phyloP scores from a whole-genome alignment of 306 rosid genomes.

The Biancaea sappan region DNA sequence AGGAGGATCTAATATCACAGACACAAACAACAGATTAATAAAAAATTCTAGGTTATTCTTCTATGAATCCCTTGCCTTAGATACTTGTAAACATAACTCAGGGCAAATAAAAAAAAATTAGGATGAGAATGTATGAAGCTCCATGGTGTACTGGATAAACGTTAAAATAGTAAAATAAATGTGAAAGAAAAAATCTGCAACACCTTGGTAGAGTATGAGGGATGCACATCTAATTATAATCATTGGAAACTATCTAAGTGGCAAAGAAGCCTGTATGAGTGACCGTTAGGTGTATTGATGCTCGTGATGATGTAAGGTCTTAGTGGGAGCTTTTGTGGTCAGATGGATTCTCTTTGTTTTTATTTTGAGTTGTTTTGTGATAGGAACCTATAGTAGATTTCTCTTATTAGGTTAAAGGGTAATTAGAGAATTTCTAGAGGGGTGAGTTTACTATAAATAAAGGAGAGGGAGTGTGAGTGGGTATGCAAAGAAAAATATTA shows the following conservation, averaged over 20 bases:
- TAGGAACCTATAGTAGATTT: no score
- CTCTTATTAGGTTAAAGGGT: no score
- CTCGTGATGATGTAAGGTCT: not conserved
- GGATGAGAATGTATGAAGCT: not conserved
- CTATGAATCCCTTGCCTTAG: not conserved
- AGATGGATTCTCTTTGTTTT: not conserved
- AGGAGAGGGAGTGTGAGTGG: no score
- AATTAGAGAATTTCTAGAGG: no score
- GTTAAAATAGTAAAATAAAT: not conserved
- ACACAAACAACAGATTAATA: not conserved
- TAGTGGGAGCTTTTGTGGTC: not conserved
- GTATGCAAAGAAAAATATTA: no score
- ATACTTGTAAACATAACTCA: not conserved
- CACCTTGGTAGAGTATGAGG: not conserved
- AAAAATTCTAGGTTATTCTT: not conserved
- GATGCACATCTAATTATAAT: not conserved
- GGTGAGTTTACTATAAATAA: no score
- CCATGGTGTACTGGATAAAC: not conserved
- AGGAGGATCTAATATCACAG: not conserved
- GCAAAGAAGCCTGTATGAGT: not conserved
- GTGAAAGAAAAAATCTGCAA: not conserved
- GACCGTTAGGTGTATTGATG: not conserved
- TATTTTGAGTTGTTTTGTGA: not conserved
- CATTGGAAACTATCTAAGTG: not conserved
- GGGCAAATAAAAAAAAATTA: no score